Base-by-base conservation (phyloP, 805 yeast genomes). In the Saccharomycopsis fodiens region DNA sequence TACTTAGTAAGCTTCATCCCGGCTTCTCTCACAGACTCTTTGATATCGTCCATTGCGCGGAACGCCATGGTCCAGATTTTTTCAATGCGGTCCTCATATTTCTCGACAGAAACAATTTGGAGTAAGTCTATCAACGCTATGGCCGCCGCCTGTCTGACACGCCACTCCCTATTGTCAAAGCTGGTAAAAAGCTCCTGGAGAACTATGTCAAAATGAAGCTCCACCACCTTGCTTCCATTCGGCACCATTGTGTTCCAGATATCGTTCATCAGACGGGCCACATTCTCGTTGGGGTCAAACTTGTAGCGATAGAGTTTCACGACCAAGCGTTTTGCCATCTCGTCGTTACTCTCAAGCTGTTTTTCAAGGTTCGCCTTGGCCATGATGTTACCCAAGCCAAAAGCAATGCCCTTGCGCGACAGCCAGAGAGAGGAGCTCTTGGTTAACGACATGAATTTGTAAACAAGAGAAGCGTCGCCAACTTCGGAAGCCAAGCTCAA, bases 391-490 rank as follows among this genome's bases (percentile, higher is more conserved):
- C 96, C 91, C 31, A 91, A 68, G 0, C 97, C 97, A 66, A 85
- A 91, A 0, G 97, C 97, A 56, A 88, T 79, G 42, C 97, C 98
- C 53, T 85, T 85, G 59, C 95, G 71, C 0, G 96, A 85, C 0
- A 94, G 76, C 98, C 98, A 91, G 17, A 89, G 63, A 0, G 93
- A 79, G 0, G 96, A 85, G 43, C 81, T 82, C 52, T 85, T 82
- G 0, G 97, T 95, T 46, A 91, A 65, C 0, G 95, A 79, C 96
- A 91, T 87, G 60, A 91, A 91, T 58, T 87, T 85, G 63, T 91
- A 91, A 3, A 91, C 96, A 53, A 91, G 72, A 53, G 93, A 76
- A 12, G 97, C 96, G 62, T 91, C 96, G 23, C 97, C 97, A 7
- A 88, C 94, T 58, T 91, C 98, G 1, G 93, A 78, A 0, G 98